Conservation (phyloP, 306 rosid species). For the Quercus alba region DNA sequence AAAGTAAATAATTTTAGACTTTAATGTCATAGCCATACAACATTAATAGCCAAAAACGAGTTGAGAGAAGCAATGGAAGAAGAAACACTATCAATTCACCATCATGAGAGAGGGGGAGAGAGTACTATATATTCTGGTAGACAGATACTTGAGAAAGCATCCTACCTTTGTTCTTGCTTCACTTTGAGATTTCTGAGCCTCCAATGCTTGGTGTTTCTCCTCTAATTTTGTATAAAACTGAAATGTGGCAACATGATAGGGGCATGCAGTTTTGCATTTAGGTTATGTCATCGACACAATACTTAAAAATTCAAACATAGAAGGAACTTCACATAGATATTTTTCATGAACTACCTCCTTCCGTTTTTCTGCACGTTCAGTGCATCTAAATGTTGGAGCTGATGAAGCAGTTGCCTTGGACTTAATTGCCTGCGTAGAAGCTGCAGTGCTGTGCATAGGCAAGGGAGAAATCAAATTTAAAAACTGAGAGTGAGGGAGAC, state of each 20-base stretch:
- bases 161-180: constrained; percentile 91
- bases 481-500: constrained; percentile 9
- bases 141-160: constrained; percentile 21
- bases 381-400: constrained; percentile 73
- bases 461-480: constrained; percentile 38
- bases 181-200: constrained; percentile 83
- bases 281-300: constrained; percentile 6
- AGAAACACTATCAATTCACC: constrained; percentile 10
- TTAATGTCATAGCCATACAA: background rate
- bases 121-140: background rate
- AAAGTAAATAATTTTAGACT: constrained; percentile 7
- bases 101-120: background rate
- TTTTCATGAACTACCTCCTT: constrained; percentile 61
- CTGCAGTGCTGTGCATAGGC: constrained; percentile 45
- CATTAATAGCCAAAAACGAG: background rate
- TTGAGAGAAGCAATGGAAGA: constrained; percentile 18
- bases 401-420: constrained; percentile 60
- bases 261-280: background rate
- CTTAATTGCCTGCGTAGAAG: constrained; percentile 47
- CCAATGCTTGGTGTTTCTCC: constrained; percentile 85
- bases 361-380: constrained; percentile 87
- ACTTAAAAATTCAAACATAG: constrained; percentile 3
- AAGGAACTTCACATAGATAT: constrained; percentile 18
- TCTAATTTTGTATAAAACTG: constrained; percentile 85
- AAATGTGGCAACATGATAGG: constrained; percentile 18